phyloP scores from a whole-genome alignment of 257 asterid species.

The Solanum paucissectum region DNA sequence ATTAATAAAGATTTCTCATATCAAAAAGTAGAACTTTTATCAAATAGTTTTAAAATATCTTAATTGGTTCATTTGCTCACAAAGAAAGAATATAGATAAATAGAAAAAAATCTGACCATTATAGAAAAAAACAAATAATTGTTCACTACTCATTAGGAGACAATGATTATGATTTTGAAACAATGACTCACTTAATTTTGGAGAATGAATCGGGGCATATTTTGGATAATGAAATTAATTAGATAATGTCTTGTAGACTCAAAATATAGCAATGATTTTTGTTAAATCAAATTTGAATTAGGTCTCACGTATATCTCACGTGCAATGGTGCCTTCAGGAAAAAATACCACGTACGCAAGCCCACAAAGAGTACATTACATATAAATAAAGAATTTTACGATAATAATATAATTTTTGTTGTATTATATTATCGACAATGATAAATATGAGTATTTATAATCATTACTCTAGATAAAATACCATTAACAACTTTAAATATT shows the following conservation, averaged over 20 bases:
- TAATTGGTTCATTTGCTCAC: neutral
- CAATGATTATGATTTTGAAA: neutral
- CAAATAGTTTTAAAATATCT: neutral
- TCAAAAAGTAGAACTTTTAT: neutral
- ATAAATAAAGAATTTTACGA: too few relatives aligned
- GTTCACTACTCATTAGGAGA: neutral
- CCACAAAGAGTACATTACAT: neutral
- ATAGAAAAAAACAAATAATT: neutral
- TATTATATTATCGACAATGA: too few relatives aligned
- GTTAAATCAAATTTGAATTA: neutral
- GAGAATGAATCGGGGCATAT: neutral
- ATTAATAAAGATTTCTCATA: neutral
- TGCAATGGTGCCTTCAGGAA: neutral
- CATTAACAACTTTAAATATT: neutral
- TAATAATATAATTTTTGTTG: too few relatives aligned
- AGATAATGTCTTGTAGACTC: neutral
- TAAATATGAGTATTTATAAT: too few relatives aligned
- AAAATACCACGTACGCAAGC: neutral
- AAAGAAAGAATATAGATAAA: neutral
- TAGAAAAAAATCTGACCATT: neutral
- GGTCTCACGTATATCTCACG: neutral
- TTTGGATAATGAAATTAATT: neutral
- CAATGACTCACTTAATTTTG: neutral
- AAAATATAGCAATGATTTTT: neutral
- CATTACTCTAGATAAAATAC: too few relatives aligned